phyloP scores from a whole-genome alignment of 805 yeast genomes.

The Pichia occidentalis region DNA sequence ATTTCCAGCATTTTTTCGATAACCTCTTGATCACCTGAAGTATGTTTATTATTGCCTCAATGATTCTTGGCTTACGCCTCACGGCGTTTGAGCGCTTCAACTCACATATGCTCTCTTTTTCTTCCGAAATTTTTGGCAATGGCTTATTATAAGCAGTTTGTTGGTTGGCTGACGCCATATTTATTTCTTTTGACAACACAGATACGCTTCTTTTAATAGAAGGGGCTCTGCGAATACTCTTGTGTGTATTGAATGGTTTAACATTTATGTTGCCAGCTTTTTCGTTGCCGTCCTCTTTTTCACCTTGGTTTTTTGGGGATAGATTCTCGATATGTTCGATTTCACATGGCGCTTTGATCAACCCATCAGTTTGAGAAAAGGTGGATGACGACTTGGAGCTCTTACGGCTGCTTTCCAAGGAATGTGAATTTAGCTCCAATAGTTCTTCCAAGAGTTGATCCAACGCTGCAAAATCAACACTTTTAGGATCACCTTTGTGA shows the following conservation, averaged over 20 bases:
- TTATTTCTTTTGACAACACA: neutral
- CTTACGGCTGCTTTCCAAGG: neutral
- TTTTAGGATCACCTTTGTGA: slow-evolving; percentile 1
- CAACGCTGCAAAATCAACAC: slow-evolving; percentile 8
- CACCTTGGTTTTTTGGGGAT: too few relatives aligned
- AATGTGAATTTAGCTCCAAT: neutral
- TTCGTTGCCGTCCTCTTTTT: too few relatives aligned
- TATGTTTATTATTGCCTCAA: slow-evolving; percentile 17
- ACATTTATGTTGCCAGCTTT: neutral
- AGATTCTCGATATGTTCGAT: too few relatives aligned
- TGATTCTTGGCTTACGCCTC: slow-evolving; percentile 28
- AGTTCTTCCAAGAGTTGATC: slow-evolving; percentile 7
- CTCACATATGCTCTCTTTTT: slow-evolving; percentile 8
- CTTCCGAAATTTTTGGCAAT: too few relatives aligned
- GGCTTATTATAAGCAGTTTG: neutral
- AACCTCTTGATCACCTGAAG: slow-evolving; percentile 13
- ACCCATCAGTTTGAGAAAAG: too few relatives aligned
- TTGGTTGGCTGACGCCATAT: neutral
- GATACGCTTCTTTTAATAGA: slow-evolving; percentile 6
- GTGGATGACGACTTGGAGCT: too few relatives aligned
- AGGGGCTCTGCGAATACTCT: neutral
- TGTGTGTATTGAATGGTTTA: slow-evolving; percentile 3
- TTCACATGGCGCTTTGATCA: too few relatives aligned
- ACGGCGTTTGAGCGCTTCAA: slow-evolving; percentile 29
- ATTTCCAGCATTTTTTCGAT: slow-evolving; percentile 19